Percentiles rank a stretch among this genome's conserved stretches.
Evolutionary conservation across 225 moss, liverwort and hornwort species (phyloP).

Genomic region (Lunularia cruciata): DNA sequence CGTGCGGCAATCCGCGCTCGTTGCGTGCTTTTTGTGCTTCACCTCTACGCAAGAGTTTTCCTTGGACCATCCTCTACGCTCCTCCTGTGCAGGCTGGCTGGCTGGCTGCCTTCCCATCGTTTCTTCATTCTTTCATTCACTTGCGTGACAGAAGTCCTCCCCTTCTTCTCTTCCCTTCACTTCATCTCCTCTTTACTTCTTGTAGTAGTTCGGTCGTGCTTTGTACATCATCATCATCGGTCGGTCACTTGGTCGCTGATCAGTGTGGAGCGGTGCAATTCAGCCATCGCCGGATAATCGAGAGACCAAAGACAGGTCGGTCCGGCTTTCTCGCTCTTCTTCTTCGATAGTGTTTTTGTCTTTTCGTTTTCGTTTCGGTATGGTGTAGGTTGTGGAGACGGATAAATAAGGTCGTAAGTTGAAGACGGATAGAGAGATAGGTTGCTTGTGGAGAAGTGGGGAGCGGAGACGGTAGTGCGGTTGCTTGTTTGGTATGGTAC

Average conservation of each 20-base stretch:
- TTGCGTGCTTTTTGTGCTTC: constrained; percentile 16
- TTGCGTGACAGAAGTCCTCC: not conserved
- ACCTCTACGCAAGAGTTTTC: constrained; percentile 27
- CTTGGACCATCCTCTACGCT: not conserved
- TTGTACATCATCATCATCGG: not conserved
- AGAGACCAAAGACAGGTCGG: too few species aligned
- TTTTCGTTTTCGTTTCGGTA: too few species aligned
- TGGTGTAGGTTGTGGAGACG: too few species aligned
- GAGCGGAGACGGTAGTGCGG: not conserved
- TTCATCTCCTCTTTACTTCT: not conserved
- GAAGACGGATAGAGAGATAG: too few species aligned
- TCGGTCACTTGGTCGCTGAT: not conserved
- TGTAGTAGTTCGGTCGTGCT: not conserved
- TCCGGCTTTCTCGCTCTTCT: too few species aligned
- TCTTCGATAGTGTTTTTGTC: too few species aligned
- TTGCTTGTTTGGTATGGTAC: too few species aligned
- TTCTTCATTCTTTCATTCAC: not conserved
- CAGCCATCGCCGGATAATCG: too few species aligned
- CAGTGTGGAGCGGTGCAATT: too few species aligned
- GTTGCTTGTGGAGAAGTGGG: not conserved
- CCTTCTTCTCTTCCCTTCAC: not conserved
- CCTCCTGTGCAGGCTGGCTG: not conserved
- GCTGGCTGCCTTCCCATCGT: not conserved
- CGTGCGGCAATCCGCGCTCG: constrained; percentile 17
- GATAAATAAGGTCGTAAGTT: too few species aligned